Base-by-base conservation (phyloP, 2,329 filamentous ascomycete species). In the Apiospora sp. region DNA sequence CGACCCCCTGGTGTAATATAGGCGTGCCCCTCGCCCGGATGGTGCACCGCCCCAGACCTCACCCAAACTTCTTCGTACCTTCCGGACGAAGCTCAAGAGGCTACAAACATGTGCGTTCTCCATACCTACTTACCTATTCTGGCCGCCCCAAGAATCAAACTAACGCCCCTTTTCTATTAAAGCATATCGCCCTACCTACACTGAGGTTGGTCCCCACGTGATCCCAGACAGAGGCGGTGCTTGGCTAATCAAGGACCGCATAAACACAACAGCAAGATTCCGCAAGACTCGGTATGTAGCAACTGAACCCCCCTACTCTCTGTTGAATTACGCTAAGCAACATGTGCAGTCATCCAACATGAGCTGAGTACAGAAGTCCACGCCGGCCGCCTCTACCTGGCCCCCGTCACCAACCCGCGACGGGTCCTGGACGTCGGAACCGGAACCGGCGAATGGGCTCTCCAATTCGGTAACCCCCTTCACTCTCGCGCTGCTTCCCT, bases 371-470 rank as follows among this genome's bases (percentile, higher is more conserved):
- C 4, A 37, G 54, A 61, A 8, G 30, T 61, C 16, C 54, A 81
- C 49, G 79, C 79, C 34, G 79, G 78, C n/a, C 78, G 73, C 69
- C 75, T 80, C 44, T 75, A 81, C 74, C 72, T 80, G 64, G 77
- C 78, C 41, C 80, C 80, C 30, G 73, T 80, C 22, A 71, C 71
- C 1, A 76, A 74, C 24, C 75, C 79, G 22, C 77, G 77, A 54
- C 76, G 76, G 51, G 79, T 79, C 22, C 74, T 81, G 7, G 79
- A 81, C 61, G 73, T 81, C n/a, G 79, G 79, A 19, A 79, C 79
- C n/a, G 79, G 79, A 6, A 75, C 76, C 0, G 79, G 79, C 22
- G 69, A 75, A 30, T 81, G 79, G 79, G 75, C 79, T 46, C 61
- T 80, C 54, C 30, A 61, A 16, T 61, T 61, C 7, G 68, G 80